Base-by-base conservation (phyloP, 2,329 filamentous ascomycete species). In the Pseudogymnoascus destructans region DNA sequence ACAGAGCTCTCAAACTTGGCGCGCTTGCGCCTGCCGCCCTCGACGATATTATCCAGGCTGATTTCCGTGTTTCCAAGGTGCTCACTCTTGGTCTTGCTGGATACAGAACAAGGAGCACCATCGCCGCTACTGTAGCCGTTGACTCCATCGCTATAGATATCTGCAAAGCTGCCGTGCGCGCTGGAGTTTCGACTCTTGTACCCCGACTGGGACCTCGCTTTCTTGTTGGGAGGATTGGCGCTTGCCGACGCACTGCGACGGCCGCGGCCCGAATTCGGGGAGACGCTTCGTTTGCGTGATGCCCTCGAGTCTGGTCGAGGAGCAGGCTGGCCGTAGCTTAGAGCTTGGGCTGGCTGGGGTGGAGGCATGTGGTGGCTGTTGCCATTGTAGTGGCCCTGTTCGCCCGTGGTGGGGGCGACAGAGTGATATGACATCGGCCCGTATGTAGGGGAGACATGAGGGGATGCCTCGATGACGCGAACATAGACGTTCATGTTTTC, bases 1-100 rank as follows among this genome's bases (percentile, higher is more conserved):
- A 97, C 92, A 73, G 92, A 96, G 76, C 92, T 97, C 72, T 97
- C 92, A 74, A 86, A 86, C 73, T 95, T 96, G 67, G 92, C 89
- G 69, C 90, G 84, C 77, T 97, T 96, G 70, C 93, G 85, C 72
- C 93, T 86, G 64, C 92, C 91, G 69, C 95, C 93, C 73, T 97
- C 92, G 61, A 98, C 87, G 72, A 98, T 97, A 70, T 98, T 98
- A 66, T 96, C 91, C 65, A 96, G 82, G 70, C 92, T 97, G 69
- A 98, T 98, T 66, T 98, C 93, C 13, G 93, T 95, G 70, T 89
- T 96, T 55, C 89, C 90, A 67, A 95, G 82, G 63, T 89, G 86
- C 67, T 96, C 91, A 63, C 78, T 83, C 71, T 88, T 90, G 66
- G 79, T 81, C 70, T 87, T 87, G 67, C 87, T 85, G 60, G 86